Conservation (phyloP, 2,329 filamentous ascomycete species). For the Aureobasidium sp. region DNA sequence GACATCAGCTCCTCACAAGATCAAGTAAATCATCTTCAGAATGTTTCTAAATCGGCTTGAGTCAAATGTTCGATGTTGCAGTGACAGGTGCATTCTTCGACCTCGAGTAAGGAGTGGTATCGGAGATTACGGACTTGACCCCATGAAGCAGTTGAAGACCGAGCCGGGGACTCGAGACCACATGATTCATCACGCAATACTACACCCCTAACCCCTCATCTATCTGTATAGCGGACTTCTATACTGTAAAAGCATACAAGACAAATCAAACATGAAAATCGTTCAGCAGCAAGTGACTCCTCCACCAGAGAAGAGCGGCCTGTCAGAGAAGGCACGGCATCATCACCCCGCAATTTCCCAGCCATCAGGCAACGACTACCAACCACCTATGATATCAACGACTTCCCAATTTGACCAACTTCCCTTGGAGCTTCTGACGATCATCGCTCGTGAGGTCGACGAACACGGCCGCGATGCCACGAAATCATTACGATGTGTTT, state of each 20-base stretch:
- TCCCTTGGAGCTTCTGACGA: neutral
- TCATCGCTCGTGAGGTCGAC: neutral
- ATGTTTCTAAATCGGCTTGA: too few relatives aligned
- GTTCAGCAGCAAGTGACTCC: neutral
- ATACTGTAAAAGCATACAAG: neutral
- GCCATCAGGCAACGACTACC: neutral
- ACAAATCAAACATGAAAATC: neutral
- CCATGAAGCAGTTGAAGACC: neutral
- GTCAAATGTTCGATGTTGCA: too few relatives aligned
- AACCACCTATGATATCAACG: neutral
- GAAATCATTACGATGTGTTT: conserved; percentile 10
- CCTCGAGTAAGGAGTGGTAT: too few relatives aligned
- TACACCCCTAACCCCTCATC: neutral
- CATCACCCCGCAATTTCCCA: conserved; percentile 3
- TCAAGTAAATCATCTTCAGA: too few relatives aligned
- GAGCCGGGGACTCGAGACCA: neutral
- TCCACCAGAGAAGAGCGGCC: neutral
- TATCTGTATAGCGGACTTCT: neutral
- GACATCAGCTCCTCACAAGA: too few relatives aligned
- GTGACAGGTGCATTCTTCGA: too few relatives aligned
- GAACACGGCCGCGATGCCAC: neutral
- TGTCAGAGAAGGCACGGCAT: neutral
- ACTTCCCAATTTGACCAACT: neutral
- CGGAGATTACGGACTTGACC: neutral
- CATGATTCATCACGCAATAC: conserved; percentile 6